Conservation (phyloP, 768 basidiomycete species). For the Russula lepida region DNA sequence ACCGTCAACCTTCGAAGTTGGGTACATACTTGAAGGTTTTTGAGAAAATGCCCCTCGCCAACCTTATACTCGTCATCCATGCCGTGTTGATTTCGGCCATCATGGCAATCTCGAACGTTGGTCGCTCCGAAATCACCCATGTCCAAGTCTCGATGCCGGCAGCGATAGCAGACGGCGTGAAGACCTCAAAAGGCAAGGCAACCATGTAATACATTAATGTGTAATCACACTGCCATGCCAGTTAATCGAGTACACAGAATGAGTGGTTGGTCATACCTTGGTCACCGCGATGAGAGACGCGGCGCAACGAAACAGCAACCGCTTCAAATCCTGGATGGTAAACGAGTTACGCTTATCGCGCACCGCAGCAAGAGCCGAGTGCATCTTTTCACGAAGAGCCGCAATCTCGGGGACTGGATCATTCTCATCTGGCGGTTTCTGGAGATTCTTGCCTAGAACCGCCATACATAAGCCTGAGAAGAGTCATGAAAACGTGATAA, state of each 20-base stretch:
- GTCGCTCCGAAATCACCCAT: constrained; percentile 86
- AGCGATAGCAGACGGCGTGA: constrained; percentile 77
- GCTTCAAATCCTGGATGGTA: constrained; percentile 74
- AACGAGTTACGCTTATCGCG: constrained; percentile 62
- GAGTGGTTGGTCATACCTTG: constrained; percentile 36
- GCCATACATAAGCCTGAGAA: not conserved
- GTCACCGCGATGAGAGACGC: constrained; percentile 65
- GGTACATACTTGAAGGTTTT: constrained; percentile 63
- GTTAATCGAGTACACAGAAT: not conserved
- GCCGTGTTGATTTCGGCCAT: constrained; percentile 81
- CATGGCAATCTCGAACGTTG: constrained; percentile 70
- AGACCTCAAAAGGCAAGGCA: constrained; percentile 78
- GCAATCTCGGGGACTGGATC: constrained; percentile 55
- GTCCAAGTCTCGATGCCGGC: constrained; percentile 93
- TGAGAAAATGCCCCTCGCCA: constrained; percentile 79
- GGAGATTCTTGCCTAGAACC: constrained; percentile 45
- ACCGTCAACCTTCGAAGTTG: not conserved
- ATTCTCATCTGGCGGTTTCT: constrained; percentile 50
- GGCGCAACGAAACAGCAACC: constrained; percentile 80
- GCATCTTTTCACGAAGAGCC: constrained; percentile 60
- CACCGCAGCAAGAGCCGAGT: constrained; percentile 57
- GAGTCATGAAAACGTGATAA: not conserved
- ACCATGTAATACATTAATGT: constrained; percentile 84
- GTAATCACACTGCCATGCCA: constrained; percentile 57
- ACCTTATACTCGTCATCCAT: constrained; percentile 77